Conservation (phyloP, 352 stramenopile species). For the Phytophthora megakarya region DNA sequence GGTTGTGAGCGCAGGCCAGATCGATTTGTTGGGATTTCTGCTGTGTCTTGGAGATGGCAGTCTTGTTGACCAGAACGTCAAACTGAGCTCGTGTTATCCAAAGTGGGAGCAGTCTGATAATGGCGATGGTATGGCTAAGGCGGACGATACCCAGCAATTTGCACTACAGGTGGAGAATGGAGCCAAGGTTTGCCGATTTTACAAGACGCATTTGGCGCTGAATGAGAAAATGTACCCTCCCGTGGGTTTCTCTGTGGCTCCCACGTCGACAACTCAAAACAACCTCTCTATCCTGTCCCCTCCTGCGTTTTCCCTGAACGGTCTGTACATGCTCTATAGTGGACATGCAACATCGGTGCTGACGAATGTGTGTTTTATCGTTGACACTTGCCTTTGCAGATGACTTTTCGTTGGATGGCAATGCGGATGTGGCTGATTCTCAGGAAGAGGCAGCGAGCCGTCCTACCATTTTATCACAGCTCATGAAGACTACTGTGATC, state of each 20-base stretch:
- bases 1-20: constrained; percentile 61
- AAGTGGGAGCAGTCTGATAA: constrained; percentile 51
- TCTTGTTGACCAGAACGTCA: constrained; percentile 59
- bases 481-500: constrained; percentile 81
- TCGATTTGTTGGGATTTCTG: constrained; percentile 79
- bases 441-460: constrained; percentile 32
- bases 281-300: constrained; percentile 28
- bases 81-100: constrained; percentile 70
- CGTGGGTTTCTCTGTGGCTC: constrained; percentile 63
- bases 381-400: constrained; percentile 27
- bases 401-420: constrained; percentile 50
- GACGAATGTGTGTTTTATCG: constrained; percentile 7
- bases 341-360: neutral
- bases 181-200: constrained; percentile 69
- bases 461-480: constrained; percentile 63
- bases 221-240: constrained; percentile 85
- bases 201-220: constrained; percentile 75
- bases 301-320: constrained; percentile 42
- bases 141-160: constrained; percentile 23
- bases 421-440: constrained; percentile 7
- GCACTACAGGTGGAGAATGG: constrained; percentile 50
- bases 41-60: constrained; percentile 56
- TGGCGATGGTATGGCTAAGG: constrained; percentile 20
- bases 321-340: constrained; percentile 13
- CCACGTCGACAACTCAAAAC: constrained; percentile 23